Conservation (phyloP, 2,329 filamentous ascomycete species). For the Fusarium newnesense region DNA sequence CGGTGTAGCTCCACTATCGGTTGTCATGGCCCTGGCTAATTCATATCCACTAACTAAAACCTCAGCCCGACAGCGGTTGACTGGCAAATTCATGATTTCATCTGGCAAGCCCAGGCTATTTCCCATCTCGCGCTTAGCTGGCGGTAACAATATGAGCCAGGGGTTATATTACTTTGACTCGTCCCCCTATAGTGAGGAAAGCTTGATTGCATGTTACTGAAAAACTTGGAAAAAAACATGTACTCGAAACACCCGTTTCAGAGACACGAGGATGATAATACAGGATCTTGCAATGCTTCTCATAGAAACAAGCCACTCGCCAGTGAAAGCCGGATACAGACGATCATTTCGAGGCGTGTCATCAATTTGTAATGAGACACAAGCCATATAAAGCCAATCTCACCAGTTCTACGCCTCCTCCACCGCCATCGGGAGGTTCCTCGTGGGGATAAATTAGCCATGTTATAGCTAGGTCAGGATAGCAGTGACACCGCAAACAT, state of each 20-base stretch:
- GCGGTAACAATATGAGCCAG: slow-evolving; percentile 28
- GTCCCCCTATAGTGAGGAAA: slow-evolving; percentile 1
- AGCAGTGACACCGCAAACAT: slow-evolving; percentile 20
- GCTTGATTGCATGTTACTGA: not conserved
- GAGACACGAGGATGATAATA: not conserved
- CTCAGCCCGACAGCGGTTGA: slow-evolving; percentile 28
- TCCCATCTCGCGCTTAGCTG: slow-evolving; percentile 31
- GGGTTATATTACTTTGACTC: slow-evolving; percentile 25
- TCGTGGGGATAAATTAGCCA: slow-evolving; percentile 4
- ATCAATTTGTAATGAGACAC: not conserved
- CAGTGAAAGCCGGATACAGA: not conserved
- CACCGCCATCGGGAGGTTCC: slow-evolving; percentile 20
- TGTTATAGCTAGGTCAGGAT: not conserved
- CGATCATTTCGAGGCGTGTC: not conserved
- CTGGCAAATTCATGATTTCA: slow-evolving; percentile 33
- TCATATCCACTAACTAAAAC: slow-evolving; percentile 32
- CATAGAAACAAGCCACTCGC: not conserved
- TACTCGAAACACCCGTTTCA: slow-evolving; percentile 12
- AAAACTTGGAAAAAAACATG: not conserved
- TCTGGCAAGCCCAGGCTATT: slow-evolving; percentile 22
- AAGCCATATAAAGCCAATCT: not conserved
- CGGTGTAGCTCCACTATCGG: slow-evolving; percentile 5
- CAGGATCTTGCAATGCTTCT: not conserved
- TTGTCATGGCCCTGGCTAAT: slow-evolving; percentile 14
- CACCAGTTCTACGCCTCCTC: slow-evolving; percentile 16